Evolutionary conservation across 2,329 filamentous ascomycete species (phyloP).

Genomic region (Elsinoe arachidis): DNA sequence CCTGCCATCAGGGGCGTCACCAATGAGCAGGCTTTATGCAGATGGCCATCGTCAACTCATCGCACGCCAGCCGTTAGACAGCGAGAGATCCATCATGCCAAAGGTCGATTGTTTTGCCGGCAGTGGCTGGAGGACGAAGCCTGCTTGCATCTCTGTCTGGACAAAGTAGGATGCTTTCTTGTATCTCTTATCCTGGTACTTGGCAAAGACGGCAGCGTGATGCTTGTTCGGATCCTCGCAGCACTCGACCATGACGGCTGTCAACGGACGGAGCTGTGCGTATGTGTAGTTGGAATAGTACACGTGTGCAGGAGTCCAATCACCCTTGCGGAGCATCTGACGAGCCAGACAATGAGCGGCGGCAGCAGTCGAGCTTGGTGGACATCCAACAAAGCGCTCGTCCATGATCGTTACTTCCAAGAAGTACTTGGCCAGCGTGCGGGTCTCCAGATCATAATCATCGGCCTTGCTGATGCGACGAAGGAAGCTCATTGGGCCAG

Average conservation of each 20-base stretch:
- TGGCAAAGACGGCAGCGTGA: slow-evolving; percentile 80
- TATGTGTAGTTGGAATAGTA: slow-evolving; percentile 93
- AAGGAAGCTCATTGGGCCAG: slow-evolving; percentile 98
- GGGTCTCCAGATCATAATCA: slow-evolving; percentile 90
- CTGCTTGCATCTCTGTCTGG: slow-evolving; percentile 59
- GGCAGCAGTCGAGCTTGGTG: slow-evolving; percentile 82
- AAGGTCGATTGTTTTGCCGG: slow-evolving; percentile 14
- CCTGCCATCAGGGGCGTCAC: not conserved
- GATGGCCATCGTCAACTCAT: slow-evolving; percentile 11
- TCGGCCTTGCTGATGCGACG: slow-evolving; percentile 96
- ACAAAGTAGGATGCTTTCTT: slow-evolving; percentile 78
- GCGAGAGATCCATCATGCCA: slow-evolving; percentile 11
- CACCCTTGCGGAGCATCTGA: slow-evolving; percentile 79
- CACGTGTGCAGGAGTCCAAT: slow-evolving; percentile 75
- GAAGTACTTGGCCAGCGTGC: slow-evolving; percentile 95
- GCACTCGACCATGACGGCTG: slow-evolving; percentile 76
- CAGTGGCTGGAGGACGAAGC: slow-evolving; percentile 43
- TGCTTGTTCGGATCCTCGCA: slow-evolving; percentile 73
- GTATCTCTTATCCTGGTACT: slow-evolving; percentile 81
- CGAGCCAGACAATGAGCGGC: slow-evolving; percentile 88
- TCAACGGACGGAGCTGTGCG: slow-evolving; percentile 67
- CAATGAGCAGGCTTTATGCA: not conserved
- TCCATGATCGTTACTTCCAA: slow-evolving; percentile 96
- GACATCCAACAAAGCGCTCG: slow-evolving; percentile 86
- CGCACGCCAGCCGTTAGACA: slow-evolving; percentile 6